Base-by-base conservation (phyloP, 192 early-diverging fungal genomes). In the Backusella mclennaniae region DNA sequence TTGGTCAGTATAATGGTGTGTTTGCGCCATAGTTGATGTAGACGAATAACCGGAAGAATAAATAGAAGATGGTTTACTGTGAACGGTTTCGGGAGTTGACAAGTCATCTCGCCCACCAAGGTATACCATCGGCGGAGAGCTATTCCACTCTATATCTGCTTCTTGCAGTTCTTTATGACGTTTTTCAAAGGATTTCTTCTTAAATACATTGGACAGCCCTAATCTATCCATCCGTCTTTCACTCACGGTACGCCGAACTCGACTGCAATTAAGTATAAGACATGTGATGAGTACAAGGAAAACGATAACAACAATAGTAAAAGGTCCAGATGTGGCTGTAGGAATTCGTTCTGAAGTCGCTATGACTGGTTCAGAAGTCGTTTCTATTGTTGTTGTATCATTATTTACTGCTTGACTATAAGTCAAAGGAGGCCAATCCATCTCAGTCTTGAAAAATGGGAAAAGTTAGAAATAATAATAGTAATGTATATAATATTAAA, bases 101-200 rank as follows among this genome's bases (percentile, higher is more conserved):
- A 69, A 38, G 8, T 69, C 38, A 14, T 69, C 68, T 29, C 56
- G 56, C 4, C 12, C 56, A 26, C 56, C 56, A 39, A 39, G 35
- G 3, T 69, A 69, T 2, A 69, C 35, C 35, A 69, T 69, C 3
- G 68, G 68, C 1, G 68, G 68, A 9, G 39, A 7, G n/a, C 38
- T 38, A 11, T 69, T 69, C 68, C 68, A 69, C 39, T 69, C 68
- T 11, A 69, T 35, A 36, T 69, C 68, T 0, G 36, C 68, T 41
- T 69, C 68, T 69, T 69, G 68, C 26, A 69, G 38, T 8, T 69
- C 68, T 38, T 69, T 69, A 69, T 69, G 68, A 26, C 68, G 35
- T 21, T 11, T 69, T 41, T 69, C 68, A 26, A 69, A 69, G n/a
- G 36, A 41, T 41, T 69, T 69, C 23, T 41, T 69, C 19, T 69